A percentile compares a stretch with the other conserved stretches of the same genome.
phyloP scores from a whole-genome alignment of 2,329 filamentous ascomycete species.

The Cordyceps fumosorosea region DNA sequence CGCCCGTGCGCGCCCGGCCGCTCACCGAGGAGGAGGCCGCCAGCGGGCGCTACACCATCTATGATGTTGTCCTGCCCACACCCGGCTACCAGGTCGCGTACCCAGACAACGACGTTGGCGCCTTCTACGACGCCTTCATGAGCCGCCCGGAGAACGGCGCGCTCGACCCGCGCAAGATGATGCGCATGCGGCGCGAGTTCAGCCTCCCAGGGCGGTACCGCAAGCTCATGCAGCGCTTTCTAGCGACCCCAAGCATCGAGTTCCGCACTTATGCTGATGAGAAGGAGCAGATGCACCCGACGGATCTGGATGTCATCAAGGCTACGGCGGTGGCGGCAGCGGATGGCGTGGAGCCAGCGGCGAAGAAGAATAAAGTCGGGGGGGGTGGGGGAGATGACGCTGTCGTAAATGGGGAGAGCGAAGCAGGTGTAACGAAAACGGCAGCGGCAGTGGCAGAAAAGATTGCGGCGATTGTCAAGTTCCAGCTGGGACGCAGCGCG shows the following conservation, averaged over 20 bases:
- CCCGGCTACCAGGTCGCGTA: slow-evolving; percentile 89
- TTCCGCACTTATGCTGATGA: slow-evolving; percentile 64
- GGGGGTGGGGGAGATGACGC: slow-evolving; percentile 27
- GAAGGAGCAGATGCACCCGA: slow-evolving; percentile 80
- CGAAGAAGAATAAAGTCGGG: slow-evolving; percentile 10
- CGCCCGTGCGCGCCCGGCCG: slow-evolving; percentile 55
- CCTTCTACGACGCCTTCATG: slow-evolving; percentile 86
- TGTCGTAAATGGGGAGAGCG: slow-evolving; percentile 16
- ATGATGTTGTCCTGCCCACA: slow-evolving; percentile 85
- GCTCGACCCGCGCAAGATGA: slow-evolving; percentile 81
- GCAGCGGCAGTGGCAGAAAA: slow-evolving; percentile 22
- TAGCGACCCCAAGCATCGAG: slow-evolving; percentile 57
- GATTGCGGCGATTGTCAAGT: slow-evolving; percentile 64
- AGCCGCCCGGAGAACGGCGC: slow-evolving; percentile 65
- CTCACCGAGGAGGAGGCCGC: slow-evolving; percentile 72
- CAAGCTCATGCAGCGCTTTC: slow-evolving; percentile 69
- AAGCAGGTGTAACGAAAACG: slow-evolving; percentile 3
- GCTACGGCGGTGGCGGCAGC: slow-evolving; percentile 22
- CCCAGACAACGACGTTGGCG: slow-evolving; percentile 74
- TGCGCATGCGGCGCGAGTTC: slow-evolving; percentile 76
- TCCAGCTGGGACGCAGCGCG: slow-evolving; percentile 71
- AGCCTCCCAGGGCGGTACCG: slow-evolving; percentile 85
- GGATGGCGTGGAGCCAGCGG: slow-evolving; percentile 14
- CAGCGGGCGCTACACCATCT: slow-evolving; percentile 71
- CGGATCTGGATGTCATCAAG: slow-evolving; percentile 68